These are phyloP conservation scores for Plicaturopsis crispa DNA, from an alignment of 768 basidiomycete species.

Conservation along the genomic window DNA sequence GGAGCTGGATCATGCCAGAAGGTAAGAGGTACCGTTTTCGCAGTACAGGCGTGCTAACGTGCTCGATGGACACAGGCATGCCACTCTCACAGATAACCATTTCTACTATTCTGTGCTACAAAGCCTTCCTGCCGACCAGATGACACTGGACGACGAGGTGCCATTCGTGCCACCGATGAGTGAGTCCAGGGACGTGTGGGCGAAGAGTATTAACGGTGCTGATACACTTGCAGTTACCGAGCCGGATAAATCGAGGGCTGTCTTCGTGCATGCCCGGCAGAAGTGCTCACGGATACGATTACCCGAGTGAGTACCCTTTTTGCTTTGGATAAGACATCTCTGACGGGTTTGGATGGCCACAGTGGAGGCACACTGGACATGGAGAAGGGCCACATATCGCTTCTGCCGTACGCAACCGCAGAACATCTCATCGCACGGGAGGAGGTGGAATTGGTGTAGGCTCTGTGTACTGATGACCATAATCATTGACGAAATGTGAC, in stretches of 20 bases:
- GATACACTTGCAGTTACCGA: constrained; percentile 47
- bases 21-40: no score
- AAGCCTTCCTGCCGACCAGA: constrained; percentile 69
- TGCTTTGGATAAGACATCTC: not conserved
- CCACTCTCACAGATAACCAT: constrained; percentile 69
- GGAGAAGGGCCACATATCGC: constrained; percentile 73
- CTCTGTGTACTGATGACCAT: no score
- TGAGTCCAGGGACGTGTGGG: constrained; percentile 23
- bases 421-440: constrained; percentile 67
- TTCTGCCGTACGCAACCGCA: constrained; percentile 70
- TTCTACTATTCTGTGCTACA: constrained; percentile 77
- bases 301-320: constrained; percentile 50
- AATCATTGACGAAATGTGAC: no score
- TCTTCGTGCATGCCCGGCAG: constrained; percentile 74
- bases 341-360: constrained; percentile 1
- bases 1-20: constrained; percentile 75
- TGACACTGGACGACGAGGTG: constrained; percentile 67
- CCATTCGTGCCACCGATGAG: constrained; percentile 72
- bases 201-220: constrained; percentile 5
- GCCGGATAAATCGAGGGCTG: constrained; percentile 70
- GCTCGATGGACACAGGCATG: constrained; percentile 43
- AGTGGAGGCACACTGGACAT: constrained; percentile 71
- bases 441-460: constrained; percentile 69
- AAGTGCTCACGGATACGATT: constrained; percentile 59
- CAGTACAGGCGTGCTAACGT: no score